These are phyloP conservation scores for Canna indica DNA, from an alignment of 176 grass and related monocot species.

Conservation along the genomic window DNA sequence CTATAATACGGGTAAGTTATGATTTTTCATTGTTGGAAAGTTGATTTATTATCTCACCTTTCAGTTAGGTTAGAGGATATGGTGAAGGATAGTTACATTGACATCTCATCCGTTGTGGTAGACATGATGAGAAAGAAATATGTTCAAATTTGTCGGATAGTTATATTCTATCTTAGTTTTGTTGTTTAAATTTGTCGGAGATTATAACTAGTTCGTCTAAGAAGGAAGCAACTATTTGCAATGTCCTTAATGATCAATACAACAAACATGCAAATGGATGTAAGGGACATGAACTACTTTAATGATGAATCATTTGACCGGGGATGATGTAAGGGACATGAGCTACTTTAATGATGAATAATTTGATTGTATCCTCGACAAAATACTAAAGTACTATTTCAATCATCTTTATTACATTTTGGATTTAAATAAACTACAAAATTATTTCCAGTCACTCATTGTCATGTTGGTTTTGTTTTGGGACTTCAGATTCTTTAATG, in stretches of 20 bases:
- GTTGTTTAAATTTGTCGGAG: too few species aligned
- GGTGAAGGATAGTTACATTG: conserved; percentile 69
- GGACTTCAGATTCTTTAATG: conserved; percentile 85
- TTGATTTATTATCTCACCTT: conserved; percentile 21
- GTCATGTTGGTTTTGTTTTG: background rate
- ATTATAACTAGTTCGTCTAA: too few species aligned
- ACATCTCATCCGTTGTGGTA: conserved; percentile 76
- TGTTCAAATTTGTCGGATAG: too few species aligned
- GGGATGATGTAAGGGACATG: too few species aligned
- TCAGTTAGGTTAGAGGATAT: conserved; percentile 74
- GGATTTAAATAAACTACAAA: background rate
- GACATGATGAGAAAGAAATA: conserved; percentile 66
- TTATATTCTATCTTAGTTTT: too few species aligned
- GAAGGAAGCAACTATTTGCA: too few species aligned
- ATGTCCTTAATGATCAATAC: conserved; percentile 23
- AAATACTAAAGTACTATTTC: conserved; percentile 33
- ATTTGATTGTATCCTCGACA: conserved; percentile 84
- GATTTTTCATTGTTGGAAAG: too few species aligned
- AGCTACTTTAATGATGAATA: too few species aligned
- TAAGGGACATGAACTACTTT: conserved; percentile 68
- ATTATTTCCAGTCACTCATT: background rate
- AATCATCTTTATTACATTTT: conserved; percentile 9
- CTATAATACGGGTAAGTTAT: too few species aligned
- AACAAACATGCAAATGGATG: conserved; percentile 77
- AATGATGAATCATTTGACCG: conserved; percentile 52